These are phyloP conservation scores for Cicer cuneatum DNA, from an alignment of 306 rosid genomes.

Conservation along the genomic window DNA sequence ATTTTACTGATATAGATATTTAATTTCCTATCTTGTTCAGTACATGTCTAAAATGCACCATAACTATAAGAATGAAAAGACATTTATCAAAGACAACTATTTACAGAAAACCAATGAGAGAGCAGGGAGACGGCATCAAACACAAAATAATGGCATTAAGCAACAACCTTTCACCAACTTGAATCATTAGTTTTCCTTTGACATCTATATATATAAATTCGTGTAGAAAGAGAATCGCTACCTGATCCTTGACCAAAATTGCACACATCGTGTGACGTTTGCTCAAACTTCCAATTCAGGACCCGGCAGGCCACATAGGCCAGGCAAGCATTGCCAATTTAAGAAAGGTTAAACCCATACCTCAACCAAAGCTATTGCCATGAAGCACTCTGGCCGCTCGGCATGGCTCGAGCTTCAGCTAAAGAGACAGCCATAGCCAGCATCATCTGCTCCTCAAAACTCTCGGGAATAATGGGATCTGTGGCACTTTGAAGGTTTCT, in stretches of 20 bases:
- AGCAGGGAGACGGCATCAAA: conserved; percentile 31
- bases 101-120: conserved; percentile 53
- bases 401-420: conserved; percentile 78
- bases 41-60: conserved; percentile 35
- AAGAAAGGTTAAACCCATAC: conserved; percentile 43
- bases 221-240: conserved; percentile 52
- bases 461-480: conserved; percentile 76
- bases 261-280: conserved; percentile 44
- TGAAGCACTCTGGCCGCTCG: conserved; percentile 67
- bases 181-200: conserved; percentile 63
- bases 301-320: conserved; percentile 47
- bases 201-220: conserved; percentile 53
- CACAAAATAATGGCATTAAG: conserved; percentile 45
- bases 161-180: conserved; percentile 63
- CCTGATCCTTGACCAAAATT: conserved; percentile 56
- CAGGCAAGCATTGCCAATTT: conserved; percentile 47
- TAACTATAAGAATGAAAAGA: conserved; percentile 44
- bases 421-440: conserved; percentile 95
- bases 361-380: conserved; percentile 68
- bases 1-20: conserved; percentile 26
- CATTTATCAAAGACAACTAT: conserved; percentile 42
- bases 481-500: conserved; percentile 57
- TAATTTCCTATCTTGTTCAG: conserved; percentile 43
- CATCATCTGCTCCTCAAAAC: conserved; percentile 99
- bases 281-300: conserved; percentile 49